Percentiles rank a stretch among this genome's conserved stretches.
phyloP scores from a whole-genome alignment of 2,329 filamentous ascomycete species.

The Knufia petricola region DNA sequence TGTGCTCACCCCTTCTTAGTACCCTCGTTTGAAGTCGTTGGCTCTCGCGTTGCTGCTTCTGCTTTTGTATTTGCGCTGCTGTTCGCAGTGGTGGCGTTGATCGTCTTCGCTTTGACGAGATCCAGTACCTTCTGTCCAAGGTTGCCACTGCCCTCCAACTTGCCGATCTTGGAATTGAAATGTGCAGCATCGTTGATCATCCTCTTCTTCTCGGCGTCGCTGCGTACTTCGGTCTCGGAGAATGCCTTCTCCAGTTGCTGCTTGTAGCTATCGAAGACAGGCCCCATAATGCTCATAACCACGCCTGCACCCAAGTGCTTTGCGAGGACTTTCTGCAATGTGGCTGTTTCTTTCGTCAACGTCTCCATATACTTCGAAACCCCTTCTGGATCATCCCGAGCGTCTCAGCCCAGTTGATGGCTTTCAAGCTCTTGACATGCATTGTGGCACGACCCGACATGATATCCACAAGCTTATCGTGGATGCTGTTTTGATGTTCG shows the following conservation, averaged over 20 bases:
- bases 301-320: conserved; percentile 71
- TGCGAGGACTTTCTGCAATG: conserved; percentile 70
- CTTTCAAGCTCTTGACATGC: conserved; percentile 65
- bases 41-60: background rate
- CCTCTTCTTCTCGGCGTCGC: conserved; percentile 60
- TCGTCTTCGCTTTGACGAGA: conserved; percentile 31
- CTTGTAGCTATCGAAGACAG: conserved; percentile 73
- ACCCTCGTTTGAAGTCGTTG: background rate
- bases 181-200: conserved; percentile 68
- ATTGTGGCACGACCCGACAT: conserved; percentile 68
- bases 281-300: conserved; percentile 72
- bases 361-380: conserved; percentile 75
- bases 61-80: background rate
- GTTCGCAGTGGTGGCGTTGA: conserved; percentile 6
- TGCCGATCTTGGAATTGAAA: conserved; percentile 60
- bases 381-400: conserved; percentile 34
- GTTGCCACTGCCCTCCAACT: conserved; percentile 69
- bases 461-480: conserved; percentile 87
- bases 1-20: background rate
- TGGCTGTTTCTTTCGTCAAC: conserved; percentile 74
- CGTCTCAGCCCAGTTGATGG: conserved; percentile 60
- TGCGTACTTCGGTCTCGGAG: conserved; percentile 54
- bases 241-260: conserved; percentile 68
- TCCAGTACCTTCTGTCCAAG: conserved; percentile 59
- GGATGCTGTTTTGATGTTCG: conserved; percentile 82